Conservation (phyloP, 2,329 filamentous ascomycete species). For the Parastagonospora nodorum region DNA sequence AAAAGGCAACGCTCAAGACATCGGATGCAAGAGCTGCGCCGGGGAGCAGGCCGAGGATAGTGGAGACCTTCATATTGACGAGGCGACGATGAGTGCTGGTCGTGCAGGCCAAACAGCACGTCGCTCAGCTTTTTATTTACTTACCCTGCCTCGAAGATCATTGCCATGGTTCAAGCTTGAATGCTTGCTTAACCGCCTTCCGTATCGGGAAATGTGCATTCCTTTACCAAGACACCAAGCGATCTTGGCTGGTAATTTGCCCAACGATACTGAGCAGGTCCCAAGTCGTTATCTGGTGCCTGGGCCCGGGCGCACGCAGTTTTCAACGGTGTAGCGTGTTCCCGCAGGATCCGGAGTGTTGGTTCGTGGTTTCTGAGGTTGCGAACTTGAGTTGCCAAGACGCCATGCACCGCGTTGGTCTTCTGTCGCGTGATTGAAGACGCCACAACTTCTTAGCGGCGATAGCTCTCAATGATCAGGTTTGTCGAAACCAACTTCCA, state of each 20-base stretch:
- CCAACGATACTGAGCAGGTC: conserved; percentile 25
- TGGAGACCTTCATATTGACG: conserved; percentile 31
- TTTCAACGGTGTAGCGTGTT: neutral
- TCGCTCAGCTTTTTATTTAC: conserved; percentile 8
- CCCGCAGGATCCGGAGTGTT: conserved; percentile 5
- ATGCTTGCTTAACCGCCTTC: conserved; percentile 13
- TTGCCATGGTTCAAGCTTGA: neutral
- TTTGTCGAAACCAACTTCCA: too few relatives aligned
- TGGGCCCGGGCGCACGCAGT: conserved; percentile 1
- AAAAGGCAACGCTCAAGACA: conserved; percentile 34
- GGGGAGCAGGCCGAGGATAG: conserved; percentile 31
- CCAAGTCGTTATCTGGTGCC: conserved; percentile 21
- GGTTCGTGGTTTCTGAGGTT: conserved; percentile 10
- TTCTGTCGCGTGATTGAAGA: too few relatives aligned
- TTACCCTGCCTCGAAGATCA: conserved; percentile 6
- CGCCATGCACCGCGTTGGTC: neutral
- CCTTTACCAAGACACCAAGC: conserved; percentile 18
- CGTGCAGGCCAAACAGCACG: conserved; percentile 5
- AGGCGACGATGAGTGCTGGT: conserved; percentile 4
- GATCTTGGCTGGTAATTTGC: conserved; percentile 19
- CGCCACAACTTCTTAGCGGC: too few relatives aligned
- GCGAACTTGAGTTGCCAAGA: neutral
- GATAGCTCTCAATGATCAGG: too few relatives aligned
- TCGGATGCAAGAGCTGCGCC: conserved; percentile 31
- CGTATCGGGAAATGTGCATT: conserved; percentile 11